Evolutionary conservation across 2,329 filamentous ascomycete species (phyloP).

Genomic region (Calonectria hawksworthii): DNA sequence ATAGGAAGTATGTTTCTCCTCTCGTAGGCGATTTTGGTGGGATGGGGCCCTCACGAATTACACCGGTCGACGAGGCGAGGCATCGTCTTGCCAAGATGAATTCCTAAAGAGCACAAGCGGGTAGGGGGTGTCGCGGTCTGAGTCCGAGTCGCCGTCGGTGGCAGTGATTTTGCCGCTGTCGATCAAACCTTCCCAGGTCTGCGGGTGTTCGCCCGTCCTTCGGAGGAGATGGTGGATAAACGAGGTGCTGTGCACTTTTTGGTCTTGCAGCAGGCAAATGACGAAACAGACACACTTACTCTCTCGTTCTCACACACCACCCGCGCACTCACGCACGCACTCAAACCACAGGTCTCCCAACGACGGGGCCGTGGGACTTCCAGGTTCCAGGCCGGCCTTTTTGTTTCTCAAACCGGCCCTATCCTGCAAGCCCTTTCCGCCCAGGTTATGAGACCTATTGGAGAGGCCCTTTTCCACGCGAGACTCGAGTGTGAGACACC

Average conservation of each 20-base stretch:
- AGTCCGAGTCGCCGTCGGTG: conserved; percentile 23
- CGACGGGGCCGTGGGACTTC: conserved; percentile 32
- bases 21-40: conserved; percentile 31
- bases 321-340: conserved; percentile 35
- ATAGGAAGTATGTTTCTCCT: conserved; percentile 22
- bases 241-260: neutral
- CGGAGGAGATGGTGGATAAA: neutral
- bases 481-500: conserved; percentile 42
- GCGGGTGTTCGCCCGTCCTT: neutral
- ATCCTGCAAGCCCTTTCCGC: conserved; percentile 32
- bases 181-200: conserved; percentile 21
- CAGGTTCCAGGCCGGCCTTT: conserved; percentile 34
- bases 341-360: conserved; percentile 31
- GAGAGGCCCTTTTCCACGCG: conserved; percentile 35
- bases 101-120: conserved; percentile 35
- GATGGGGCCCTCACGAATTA: conserved; percentile 42
- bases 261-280: conserved; percentile 11
- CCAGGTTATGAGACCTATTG: conserved; percentile 24
- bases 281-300: conserved; percentile 21
- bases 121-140: conserved; percentile 12
- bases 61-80: conserved; percentile 37
- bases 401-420: conserved; percentile 33
- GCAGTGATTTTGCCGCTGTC: conserved; percentile 4
- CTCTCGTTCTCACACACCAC: conserved; percentile 22
- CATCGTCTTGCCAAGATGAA: conserved; percentile 42